phyloP scores from a whole-genome alignment of 208 protist genomes.

The Novymonas esmeraldas region DNA sequence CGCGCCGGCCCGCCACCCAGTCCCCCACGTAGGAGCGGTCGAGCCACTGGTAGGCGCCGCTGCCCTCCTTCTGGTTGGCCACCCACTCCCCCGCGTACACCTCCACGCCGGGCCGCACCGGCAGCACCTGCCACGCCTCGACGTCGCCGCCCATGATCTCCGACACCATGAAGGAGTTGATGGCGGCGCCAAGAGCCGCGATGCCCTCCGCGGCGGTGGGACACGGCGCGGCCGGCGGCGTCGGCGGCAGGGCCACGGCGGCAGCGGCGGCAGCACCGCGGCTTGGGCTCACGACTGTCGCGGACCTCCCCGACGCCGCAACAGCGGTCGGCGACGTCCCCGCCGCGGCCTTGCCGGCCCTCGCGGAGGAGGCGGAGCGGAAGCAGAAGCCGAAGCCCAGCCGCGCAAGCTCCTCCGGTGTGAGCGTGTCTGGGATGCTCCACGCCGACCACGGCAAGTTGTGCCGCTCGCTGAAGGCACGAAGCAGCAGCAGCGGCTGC shows the following conservation, averaged over 20 bases:
- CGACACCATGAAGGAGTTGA: conserved; percentile 13
- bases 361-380: not conserved
- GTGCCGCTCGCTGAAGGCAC: conserved; percentile 46
- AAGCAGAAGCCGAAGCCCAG: conserved; percentile 24
- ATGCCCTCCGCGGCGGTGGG: conserved; percentile 26
- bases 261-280: not conserved
- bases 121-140: conserved; percentile 29
- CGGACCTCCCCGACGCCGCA: too few species aligned
- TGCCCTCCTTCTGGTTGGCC: conserved; percentile 69
- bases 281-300: not conserved
- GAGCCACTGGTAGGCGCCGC: conserved; percentile 82
- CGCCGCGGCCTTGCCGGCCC: not conserved
- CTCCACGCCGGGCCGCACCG: conserved; percentile 53
- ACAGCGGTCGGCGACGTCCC: not conserved
- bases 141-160: conserved; percentile 18
- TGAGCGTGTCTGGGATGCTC: conserved; percentile 41
- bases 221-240: not conserved
- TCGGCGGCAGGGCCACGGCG: conserved; percentile 3
- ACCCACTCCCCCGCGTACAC: conserved; percentile 91
- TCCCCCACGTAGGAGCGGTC: conserved; percentile 81
- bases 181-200: conserved; percentile 18
- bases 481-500: conserved; percentile 31
- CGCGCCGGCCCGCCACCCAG: conserved; percentile 68
- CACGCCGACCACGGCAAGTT: conserved; percentile 59
- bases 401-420: conserved; percentile 26